Base-by-base conservation (phyloP, 2,329 filamentous ascomycete genomes). In the Talaromyces atroroseus region DNA sequence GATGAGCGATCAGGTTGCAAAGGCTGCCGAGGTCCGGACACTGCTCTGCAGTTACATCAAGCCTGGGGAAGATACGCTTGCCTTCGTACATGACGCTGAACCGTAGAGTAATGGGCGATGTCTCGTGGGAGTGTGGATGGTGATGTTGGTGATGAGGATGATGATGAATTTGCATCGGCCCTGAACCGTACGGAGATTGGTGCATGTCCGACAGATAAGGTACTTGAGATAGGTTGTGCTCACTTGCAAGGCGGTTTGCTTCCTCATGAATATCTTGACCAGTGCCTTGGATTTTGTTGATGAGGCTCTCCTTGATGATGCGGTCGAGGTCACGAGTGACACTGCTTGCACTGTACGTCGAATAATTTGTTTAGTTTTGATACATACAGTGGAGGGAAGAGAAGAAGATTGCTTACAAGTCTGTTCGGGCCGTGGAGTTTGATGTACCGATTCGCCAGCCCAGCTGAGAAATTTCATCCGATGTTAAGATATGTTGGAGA, bases 271-370 rank as follows among this genome's bases (percentile, higher is more conserved):
- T 11, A 14, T 49, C 54, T 18, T 32, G 44, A 36, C 44, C 60
- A 58, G 16, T 65, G 62, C 52, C 21, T 20, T 58, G 44, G n/a
- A 44, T 20, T 24, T 20, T 51, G n/a, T 66, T 65, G 18, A 56
- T 54, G 14, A 75, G 61, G 36, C 59, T 70, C 40, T 74, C 71
- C 36, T 70, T 71, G 50, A 75, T 73, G n/a, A 75, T 69, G 18
- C 71, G 71, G 14, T 71, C 70, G 26, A 74, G 64, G 38, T 75
- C 73, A 26, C 71, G 71, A 26, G 70, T 72, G 42, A 75, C 74
- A 34, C 71, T 71, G 49, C 66, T 72, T 20, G 72, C 73, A 64
- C 73, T 75, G 58, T 52, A 61, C n/a, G n/a, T 12, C 34, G 59
- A 44, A 44, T 6, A 42, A n/a, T 20, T 10, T 23, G 36, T 44